Evolutionary conservation across 2,329 filamentous ascomycete species (phyloP), one percentile per base, ranked within the genome.

Genomic region (Teratosphaeria gauchensis): DNA sequence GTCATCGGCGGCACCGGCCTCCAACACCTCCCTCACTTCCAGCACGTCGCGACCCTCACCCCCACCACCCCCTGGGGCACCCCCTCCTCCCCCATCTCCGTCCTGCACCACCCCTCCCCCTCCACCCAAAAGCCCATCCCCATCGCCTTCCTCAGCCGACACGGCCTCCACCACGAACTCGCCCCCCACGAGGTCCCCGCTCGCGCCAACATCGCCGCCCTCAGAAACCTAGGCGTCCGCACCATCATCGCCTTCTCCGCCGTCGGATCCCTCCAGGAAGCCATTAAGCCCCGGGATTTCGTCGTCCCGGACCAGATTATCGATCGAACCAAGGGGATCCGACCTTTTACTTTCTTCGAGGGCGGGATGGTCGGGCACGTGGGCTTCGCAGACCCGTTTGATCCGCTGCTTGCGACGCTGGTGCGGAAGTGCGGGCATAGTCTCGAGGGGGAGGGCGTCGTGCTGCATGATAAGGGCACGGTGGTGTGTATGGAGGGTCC

Each of bases 401-500:
- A 97, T 74, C 81, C 81, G 65, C 80, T 82, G 58, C 79, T 97
- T 55, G 89, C 88, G 31, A 81, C 85, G 69, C 81, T 96, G 11
- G 87, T 97, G 61, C 82, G 86, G 70, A 80, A 81, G 59, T 96
- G 91, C 73, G 92, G 91, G 11, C 80, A 84, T 69, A 81, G 78
- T 59, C 81, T 96, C 73, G 84, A 89, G 68, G 91, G 92, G 54
- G 90, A 96, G 4, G 90, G 89, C 56, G 89, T 96, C 19, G 83
- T 83, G 16, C 77, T 97, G 66, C 94, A 99, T 74, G 86, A 89
- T 66, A 85, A 84, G 65, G 94, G 92, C 52, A 90, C 88, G 1
- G 77, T 97, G 61, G 81, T 99, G 67, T 96, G 92, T 78, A 99
- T 99, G 88, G 94, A 99, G 82, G 94, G 94, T n/a, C 94, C 94